Conservation (phyloP, 2,329 filamentous ascomycete genomes). For the Penicillium sumatraense region DNA sequence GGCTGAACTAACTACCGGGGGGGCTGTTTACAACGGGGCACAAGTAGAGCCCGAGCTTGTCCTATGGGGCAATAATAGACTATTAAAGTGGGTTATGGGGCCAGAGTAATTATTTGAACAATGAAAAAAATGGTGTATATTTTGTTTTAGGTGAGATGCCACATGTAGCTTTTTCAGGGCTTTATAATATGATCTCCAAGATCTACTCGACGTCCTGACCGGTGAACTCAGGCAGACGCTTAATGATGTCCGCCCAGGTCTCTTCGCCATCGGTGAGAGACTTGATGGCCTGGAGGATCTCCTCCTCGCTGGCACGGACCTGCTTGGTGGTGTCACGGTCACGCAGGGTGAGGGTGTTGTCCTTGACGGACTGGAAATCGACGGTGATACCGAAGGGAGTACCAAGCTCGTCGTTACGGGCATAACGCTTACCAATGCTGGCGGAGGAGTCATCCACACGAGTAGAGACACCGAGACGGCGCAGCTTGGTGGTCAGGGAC, state of each 20-base stretch:
- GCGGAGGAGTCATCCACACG: constrained; percentile 88
- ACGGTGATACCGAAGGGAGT: constrained; percentile 93
- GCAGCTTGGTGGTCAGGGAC: constrained; percentile 74
- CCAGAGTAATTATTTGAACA: not conserved
- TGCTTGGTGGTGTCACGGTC: constrained; percentile 91
- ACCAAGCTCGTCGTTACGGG: constrained; percentile 92
- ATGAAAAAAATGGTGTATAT: constrained; percentile 25
- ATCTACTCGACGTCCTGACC: constrained; percentile 65
- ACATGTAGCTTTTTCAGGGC: not conserved
- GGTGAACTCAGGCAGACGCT: constrained; percentile 82
- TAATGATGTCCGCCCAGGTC: constrained; percentile 72
- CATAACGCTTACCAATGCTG: constrained; percentile 92
- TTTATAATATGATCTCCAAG: not conserved
- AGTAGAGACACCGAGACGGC: constrained; percentile 76
- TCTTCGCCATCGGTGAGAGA: constrained; percentile 65
- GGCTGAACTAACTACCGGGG: not conserved
- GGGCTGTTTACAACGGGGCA: not conserved
- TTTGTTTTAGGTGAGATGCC: constrained; percentile 12
- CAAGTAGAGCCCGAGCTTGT: not conserved
- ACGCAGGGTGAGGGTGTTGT: constrained; percentile 82
- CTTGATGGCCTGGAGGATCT: constrained; percentile 76
- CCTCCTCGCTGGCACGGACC: constrained; percentile 80
- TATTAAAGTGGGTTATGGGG: not conserved
- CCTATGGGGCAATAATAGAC: not conserved
- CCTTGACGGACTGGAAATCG: constrained; percentile 92